Conservation (phyloP, 2,329 filamentous ascomycete species). For the Onygenales sp. region DNA sequence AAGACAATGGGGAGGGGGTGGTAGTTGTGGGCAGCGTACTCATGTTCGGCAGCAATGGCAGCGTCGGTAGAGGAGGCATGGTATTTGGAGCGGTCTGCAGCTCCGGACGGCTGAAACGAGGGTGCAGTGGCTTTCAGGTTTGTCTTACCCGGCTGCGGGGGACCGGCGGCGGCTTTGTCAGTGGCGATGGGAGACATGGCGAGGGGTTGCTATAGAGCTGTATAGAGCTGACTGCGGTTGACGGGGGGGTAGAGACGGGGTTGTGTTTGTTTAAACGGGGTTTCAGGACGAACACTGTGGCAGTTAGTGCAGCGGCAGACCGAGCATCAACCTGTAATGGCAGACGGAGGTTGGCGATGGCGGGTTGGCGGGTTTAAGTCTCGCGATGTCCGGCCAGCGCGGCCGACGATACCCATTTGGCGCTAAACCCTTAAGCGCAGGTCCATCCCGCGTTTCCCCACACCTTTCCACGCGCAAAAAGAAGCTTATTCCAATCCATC, state of each 20-base stretch:
- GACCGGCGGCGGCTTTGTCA: conserved; percentile 14
- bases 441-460: not conserved
- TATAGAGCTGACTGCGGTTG: not conserved
- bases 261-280: too few relatives aligned
- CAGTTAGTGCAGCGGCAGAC: too few relatives aligned
- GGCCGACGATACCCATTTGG: not conserved
- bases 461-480: too few relatives aligned
- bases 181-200: conserved; percentile 18
- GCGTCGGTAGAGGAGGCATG: conserved; percentile 70
- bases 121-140: conserved; percentile 32
- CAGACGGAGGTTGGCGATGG: too few relatives aligned
- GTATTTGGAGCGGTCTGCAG: conserved; percentile 38
- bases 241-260: too few relatives aligned
- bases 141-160: conserved; percentile 6
- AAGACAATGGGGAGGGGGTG: conserved; percentile 94
- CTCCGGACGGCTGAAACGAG: conserved; percentile 24
- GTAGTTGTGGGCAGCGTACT: conserved; percentile 96
- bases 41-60: conserved; percentile 72
- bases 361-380: too few relatives aligned
- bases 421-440: not conserved
- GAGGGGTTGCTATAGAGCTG: not conserved
- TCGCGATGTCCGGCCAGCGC: too few relatives aligned
- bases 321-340: too few relatives aligned
- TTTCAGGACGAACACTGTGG: too few relatives aligned
- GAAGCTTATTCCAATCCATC: not conserved